Base-by-base conservation (phyloP, 768 basidiomycete species). In the Suillus sp. region DNA sequence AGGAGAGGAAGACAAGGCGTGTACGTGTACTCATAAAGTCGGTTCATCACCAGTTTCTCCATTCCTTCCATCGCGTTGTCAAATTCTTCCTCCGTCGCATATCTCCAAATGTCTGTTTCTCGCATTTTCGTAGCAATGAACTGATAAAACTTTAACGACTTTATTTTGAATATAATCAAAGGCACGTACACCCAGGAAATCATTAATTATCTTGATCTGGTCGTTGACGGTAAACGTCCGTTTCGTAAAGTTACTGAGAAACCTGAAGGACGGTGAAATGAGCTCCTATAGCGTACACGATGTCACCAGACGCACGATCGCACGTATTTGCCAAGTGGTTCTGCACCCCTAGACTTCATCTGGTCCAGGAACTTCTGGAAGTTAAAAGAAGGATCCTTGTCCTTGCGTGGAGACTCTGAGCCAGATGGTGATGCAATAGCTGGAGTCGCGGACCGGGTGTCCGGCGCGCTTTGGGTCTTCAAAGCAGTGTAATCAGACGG, bases 31-130 rank as follows among this genome's bases (percentile, higher is more conserved):
- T 95, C 93, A 75, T 97, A 99, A 59, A 99, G 78, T 59, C 95
- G 82, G 70, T 99, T 99, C 97, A 99, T 99, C 68, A 99, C 97
- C 8, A 99, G 84, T 76, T 99, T 99, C 82, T 99, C 97, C 94
- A 99, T 98, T 59, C 95, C 96, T 77, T 99, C 97, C 81, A 95
- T 86, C 0, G 95, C 94, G 69, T 96, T 96, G 60, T 99, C 97
- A 67, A 99, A 98, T 74, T 99, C 95, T 7, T 80, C 78, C 25
- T 93, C 89, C 2, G 88, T 82, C 1, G 84, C 84, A 63, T 87
- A 86, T 71, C 86, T 86, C 96, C 95, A 98, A 0, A 91, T 79
- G 25, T 95, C 94, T 34, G 83, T 83, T 63, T 87, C 86, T 25
- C 89, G 81, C 97, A 99, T 99, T 72, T 91, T 92, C 38, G 77